Evolutionary conservation across 1,139 yeast genomes (phyloP), one percentile per base, ranked within the genome.

Genomic region (Suhomyces taliae): DNA sequence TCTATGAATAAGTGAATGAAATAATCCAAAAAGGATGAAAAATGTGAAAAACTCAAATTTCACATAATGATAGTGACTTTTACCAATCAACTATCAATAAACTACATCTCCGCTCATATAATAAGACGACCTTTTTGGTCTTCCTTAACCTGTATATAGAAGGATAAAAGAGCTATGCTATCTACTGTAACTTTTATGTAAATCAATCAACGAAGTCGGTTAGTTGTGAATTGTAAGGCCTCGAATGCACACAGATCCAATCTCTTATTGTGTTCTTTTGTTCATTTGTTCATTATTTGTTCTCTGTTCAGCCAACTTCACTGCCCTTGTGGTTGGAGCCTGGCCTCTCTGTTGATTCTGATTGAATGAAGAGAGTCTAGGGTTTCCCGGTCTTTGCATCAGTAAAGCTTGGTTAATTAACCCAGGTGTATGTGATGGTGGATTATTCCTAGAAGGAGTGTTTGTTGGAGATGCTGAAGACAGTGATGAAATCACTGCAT

Each of bases 271-370:
- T 19, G 24, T 19, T 19, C 24, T 19, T 4, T 19, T 19, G 24
- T 19, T 29, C 32, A 29, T 29, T 29, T 11, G 32, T 29, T 29
- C n/a, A 11, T 29, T 11, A 29, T 11, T 29, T 9, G 32, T 29
- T 11, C 32, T 29, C n/a, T 29, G 55, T 34, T 48, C 51, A 11
- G 72, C 70, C 40, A 71, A 53, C 50, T 72, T 70, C 1, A 69
- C 75, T 3, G 74, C 74, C 46, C 76, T 57, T 0, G 76, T 69
- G 9, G 70, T 67, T 4, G 76, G 75, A 0, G 67, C 55, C 41
- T 61, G 72, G n/a, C 32, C 32, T 6, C 32, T 29, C 7, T 0
- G 65, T 54, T 7, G 60, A 56, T 39, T 70, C 36, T 53, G 53
- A 43, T 61, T 64, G 12, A 59, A 58, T 4, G 72, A 66, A 1